A percentile compares a stretch with the other conserved stretches of the same genome.
These are phyloP conservation scores for Claviceps sp. DNA, from an alignment of 2,329 filamentous ascomycete species.

Conservation along the genomic window DNA sequence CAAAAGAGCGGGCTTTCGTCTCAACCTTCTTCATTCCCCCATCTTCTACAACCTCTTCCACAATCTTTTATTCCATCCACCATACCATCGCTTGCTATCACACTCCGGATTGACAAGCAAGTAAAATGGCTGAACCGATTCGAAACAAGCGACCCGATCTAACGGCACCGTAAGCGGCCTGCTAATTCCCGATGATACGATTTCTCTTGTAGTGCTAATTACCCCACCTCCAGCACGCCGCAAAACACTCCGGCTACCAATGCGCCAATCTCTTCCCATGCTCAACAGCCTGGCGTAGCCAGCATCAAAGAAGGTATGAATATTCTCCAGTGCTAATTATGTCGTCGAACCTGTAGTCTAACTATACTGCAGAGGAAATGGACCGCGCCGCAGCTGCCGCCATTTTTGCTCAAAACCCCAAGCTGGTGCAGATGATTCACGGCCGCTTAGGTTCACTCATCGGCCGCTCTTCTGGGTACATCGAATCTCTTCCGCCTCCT, in stretches of 20 bases:
- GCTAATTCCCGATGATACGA: conserved; percentile 7
- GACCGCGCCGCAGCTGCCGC: conserved; percentile 78
- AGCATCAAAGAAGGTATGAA: conserved; percentile 93
- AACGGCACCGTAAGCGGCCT: conserved; percentile 42
- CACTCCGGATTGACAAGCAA: conserved; percentile 11
- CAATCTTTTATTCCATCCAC: conserved; percentile 16
- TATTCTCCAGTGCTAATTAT: conserved; percentile 1
- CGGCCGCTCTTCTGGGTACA: conserved; percentile 90
- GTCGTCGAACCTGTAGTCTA: not conserved
- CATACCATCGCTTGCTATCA: conserved; percentile 11
- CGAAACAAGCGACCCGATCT: conserved; percentile 48
- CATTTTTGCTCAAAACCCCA: conserved; percentile 90
- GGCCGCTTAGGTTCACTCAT: conserved; percentile 88
- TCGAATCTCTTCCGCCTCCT: conserved; percentile 81
- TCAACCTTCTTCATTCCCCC: conserved; percentile 20
- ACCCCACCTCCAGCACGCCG: conserved; percentile 59
- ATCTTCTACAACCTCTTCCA: conserved; percentile 14
- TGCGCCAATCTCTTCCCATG: conserved; percentile 94
- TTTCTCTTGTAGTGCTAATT: conserved; percentile 20
- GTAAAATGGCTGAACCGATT: conserved; percentile 49
- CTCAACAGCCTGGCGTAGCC: conserved; percentile 82
- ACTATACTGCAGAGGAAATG: conserved; percentile 57
- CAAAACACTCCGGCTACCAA: conserved; percentile 95
- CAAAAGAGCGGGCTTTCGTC: conserved; percentile 17
- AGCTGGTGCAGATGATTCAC: conserved; percentile 94